phyloP scores from a whole-genome alignment of 75 land plant genomes.

The Pseudotsuga menziesii region DNA sequence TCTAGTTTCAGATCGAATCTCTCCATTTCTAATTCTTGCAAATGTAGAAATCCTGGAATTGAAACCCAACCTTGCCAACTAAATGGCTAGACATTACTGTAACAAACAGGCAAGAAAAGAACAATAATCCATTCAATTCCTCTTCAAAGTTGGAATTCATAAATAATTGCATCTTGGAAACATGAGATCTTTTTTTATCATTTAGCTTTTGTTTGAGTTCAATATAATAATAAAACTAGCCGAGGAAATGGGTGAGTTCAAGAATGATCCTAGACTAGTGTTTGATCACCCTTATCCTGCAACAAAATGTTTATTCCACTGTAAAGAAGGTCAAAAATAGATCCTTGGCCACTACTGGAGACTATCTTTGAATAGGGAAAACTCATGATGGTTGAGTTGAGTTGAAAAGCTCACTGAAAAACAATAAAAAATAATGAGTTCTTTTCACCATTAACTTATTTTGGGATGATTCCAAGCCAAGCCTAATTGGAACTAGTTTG shows the following conservation, averaged over 20 bases:
- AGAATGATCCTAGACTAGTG: slow-evolving; percentile 28
- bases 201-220: too few relatives aligned
- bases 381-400: slow-evolving; percentile 35
- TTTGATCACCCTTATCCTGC: slow-evolving; percentile 50
- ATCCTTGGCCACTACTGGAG: slow-evolving; percentile 52
- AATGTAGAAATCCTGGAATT: too few relatives aligned
- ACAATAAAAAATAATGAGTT: slow-evolving; percentile 50
- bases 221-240: slow-evolving; percentile 46
- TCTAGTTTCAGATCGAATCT: too few relatives aligned
- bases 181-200: too few relatives aligned
- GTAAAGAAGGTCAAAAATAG: too few relatives aligned
- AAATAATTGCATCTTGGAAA: too few relatives aligned
- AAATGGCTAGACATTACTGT: too few relatives aligned
- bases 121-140: too few relatives aligned
- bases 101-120: too few relatives aligned
- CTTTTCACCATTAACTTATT: slow-evolving; percentile 42
- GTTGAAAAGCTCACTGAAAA: slow-evolving; percentile 38
- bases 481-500: slow-evolving; percentile 40
- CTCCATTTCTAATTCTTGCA: too few relatives aligned
- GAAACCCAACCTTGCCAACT: too few relatives aligned
- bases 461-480: slow-evolving; percentile 45
- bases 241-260: slow-evolving; percentile 35
- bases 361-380: slow-evolving; percentile 46
- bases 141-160: too few relatives aligned
- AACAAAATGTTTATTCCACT: slow-evolving; percentile 53